Base-by-base conservation (phyloP, 352 stramenopile genomes). In the Pythium phragmiticola region DNA sequence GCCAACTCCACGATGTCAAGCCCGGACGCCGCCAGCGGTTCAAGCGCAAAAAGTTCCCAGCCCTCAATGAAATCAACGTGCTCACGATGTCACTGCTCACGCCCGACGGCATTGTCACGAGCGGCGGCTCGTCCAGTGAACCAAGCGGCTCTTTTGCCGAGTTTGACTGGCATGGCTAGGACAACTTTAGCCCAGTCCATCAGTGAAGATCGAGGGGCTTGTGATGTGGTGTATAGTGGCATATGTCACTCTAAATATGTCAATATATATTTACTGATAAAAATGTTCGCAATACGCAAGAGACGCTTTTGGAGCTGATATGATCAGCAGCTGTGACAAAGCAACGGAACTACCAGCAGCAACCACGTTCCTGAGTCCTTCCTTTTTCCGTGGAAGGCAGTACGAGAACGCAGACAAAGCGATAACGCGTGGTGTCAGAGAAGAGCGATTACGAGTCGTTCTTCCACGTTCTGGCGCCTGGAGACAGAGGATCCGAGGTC, bases 61-160 rank as follows among this genome's bases (percentile, higher is more conserved):
- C 57, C 0, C 50, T 70, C 23, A 42, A 49, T 2, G 65, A 83
- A 23, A 65, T 78, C 43, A 78, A 63, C 47, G 41, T 77, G 37
- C 63, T 84, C 21, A 78, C 68, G 1, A 59, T 60, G 12, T 78
- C 67, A 19, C 55, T 85, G 43, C 60, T 85, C 12, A 63, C 75
- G 11, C 68, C 79, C 2, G 70, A 80, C n/a, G 42, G 62, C 4
- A 30, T 30, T n/a, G 23, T 12, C 6, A 21, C 34, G 7, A n/a
- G n/a, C 37, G 47, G 34, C 23, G 21, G 41, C 33, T 28, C 33
- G 17, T 60, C 51, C 55, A 39, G 69, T 49, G 7, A 21, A 17
- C 60, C 45, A 45, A 36, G 68, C 45, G 8, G 64, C 68, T 60
- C 9, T 2, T 61, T 61, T 34, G 36, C 23, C 23, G 49, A 17